phyloP scores from a whole-genome alignment of 2,329 filamentous ascomycete genomes.

The Cordyceps farinosa region DNA sequence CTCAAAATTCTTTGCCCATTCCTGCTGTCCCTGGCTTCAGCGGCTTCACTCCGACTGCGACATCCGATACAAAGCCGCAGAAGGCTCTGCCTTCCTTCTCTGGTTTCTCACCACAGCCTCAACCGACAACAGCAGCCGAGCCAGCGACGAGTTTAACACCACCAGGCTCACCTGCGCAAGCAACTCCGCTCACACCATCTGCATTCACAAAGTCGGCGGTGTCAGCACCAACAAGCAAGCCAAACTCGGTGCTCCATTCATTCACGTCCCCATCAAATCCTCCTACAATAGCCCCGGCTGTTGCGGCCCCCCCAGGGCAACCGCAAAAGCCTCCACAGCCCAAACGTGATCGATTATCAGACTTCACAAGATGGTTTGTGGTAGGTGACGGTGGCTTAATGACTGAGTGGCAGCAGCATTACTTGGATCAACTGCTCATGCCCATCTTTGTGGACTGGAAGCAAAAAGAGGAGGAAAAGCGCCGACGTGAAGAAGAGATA shows the following conservation, averaged over 20 bases:
- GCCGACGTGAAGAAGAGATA: slow-evolving; percentile 46
- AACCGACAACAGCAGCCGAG: not conserved
- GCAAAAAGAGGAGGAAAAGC: slow-evolving; percentile 39
- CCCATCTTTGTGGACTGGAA: slow-evolving; percentile 40
- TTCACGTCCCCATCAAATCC: not conserved
- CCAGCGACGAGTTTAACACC: slow-evolving; percentile 4
- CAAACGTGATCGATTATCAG: slow-evolving; percentile 41
- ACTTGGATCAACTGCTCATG: slow-evolving; percentile 43
- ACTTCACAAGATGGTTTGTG: slow-evolving; percentile 54
- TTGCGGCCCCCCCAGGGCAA: slow-evolving; percentile 11
- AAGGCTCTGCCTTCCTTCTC: not conserved
- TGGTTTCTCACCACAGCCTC: not conserved
- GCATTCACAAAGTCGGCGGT: slow-evolving; percentile 1
- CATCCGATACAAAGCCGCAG: not conserved
- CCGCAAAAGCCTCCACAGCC: slow-evolving; percentile 19
- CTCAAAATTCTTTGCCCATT: not conserved
- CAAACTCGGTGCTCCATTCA: not conserved
- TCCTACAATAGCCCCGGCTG: not conserved
- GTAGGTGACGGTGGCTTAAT: slow-evolving; percentile 51
- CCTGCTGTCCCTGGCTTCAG: not conserved
- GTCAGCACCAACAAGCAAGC: slow-evolving; percentile 2
- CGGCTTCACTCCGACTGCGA: not conserved
- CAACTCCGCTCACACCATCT: slow-evolving; percentile 14
- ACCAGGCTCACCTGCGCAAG: slow-evolving; percentile 17
- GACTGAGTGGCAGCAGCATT: slow-evolving; percentile 46